These are phyloP conservation scores for Zygosaccharomyces rouxii DNA, from an alignment of 805 yeast species.

Conservation along the genomic window DNA sequence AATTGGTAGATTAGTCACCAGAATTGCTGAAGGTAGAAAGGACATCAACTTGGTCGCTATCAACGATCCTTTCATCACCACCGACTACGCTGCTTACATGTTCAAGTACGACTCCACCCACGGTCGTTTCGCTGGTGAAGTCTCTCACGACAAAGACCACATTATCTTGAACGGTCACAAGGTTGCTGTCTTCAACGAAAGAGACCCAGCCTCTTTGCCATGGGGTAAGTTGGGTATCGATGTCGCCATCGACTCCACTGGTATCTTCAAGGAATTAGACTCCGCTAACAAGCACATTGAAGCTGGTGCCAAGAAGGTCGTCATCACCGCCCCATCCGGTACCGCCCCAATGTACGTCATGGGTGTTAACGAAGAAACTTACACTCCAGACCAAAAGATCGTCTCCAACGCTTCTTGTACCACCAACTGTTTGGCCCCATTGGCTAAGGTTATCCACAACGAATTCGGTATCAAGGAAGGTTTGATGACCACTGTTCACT, in stretches of 20 bases:
- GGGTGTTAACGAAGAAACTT: constrained; percentile 63
- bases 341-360: constrained; percentile 72
- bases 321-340: constrained; percentile 67
- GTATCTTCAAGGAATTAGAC: constrained; percentile 63
- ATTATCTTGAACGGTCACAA: constrained; percentile 51
- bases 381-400: constrained; percentile 52
- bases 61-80: constrained; percentile 66
- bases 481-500: constrained; percentile 71
- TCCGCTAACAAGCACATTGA: constrained; percentile 65
- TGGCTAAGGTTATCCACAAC: constrained; percentile 65
- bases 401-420: constrained; percentile 72
- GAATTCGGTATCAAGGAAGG: constrained; percentile 66
- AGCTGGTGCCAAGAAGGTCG: constrained; percentile 71
- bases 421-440: constrained; percentile 71
- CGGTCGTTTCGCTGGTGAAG: constrained; percentile 59
- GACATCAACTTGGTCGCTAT: constrained; percentile 57
- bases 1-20: constrained; percentile 64
- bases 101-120: constrained; percentile 73
- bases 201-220: constrained; percentile 64
- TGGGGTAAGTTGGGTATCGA: constrained; percentile 63
- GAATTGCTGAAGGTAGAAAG: constrained; percentile 54
- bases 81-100: constrained; percentile 69
- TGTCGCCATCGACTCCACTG: constrained; percentile 66
- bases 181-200: constrained; percentile 54
- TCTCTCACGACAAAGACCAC: constrained; percentile 47